A percentile compares a stretch with the other conserved stretches of the same genome.
Conservation (phyloP, 2,329 filamentous ascomycete genomes). For the Arthrobotrys sinensis region DNA sequence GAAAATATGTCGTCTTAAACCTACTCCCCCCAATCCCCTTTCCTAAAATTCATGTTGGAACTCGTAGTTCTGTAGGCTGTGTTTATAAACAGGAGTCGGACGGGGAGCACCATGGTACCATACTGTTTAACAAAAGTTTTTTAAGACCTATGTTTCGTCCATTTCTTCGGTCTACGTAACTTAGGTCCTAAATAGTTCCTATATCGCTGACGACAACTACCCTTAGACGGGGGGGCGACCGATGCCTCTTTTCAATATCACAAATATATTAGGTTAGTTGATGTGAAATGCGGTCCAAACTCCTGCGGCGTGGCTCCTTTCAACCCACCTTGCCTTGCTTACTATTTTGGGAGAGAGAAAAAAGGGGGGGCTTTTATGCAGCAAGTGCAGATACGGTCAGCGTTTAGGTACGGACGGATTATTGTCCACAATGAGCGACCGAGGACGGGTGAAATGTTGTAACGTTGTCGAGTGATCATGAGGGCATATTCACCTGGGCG, state of each 20-base stretch:
- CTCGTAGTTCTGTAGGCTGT: constrained; percentile 6
- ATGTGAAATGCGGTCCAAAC: not conserved
- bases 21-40: not conserved
- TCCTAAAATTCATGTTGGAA: not conserved
- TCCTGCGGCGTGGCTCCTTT: constrained; percentile 6
- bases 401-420: constrained; percentile 6
- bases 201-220: constrained; percentile 8
- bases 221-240: not conserved
- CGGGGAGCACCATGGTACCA: not conserved
- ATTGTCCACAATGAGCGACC: not conserved
- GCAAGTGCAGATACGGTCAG: not conserved
- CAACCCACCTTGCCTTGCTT: constrained; percentile 13
- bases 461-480: no score
- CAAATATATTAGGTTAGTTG: not conserved
- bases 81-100: constrained; percentile 3
- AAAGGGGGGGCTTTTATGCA: constrained; percentile 6
- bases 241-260: not conserved
- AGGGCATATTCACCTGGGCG: no score
- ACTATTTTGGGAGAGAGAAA: constrained; percentile 18
- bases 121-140: constrained; percentile 1
- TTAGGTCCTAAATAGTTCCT: not conserved
- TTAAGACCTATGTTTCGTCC: not conserved
- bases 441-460: no score
- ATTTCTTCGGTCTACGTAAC: not conserved
- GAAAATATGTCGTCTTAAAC: not conserved